phyloP scores from a whole-genome alignment of 2,329 filamentous ascomycete genomes.

The Dryadomyces quercivorus region DNA sequence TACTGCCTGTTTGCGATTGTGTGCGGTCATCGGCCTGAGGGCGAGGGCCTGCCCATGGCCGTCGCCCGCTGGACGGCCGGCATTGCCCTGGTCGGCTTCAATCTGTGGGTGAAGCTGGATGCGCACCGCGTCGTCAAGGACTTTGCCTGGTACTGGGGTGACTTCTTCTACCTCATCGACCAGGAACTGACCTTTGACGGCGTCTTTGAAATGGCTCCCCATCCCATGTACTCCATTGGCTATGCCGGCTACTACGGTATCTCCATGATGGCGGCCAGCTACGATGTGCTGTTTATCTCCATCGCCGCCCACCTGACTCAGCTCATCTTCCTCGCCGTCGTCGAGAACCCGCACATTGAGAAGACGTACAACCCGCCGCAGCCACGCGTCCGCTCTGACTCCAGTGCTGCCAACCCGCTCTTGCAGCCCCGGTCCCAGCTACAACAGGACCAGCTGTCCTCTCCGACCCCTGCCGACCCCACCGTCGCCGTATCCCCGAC shows the following conservation, averaged over 20 bases:
- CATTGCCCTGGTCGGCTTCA: constrained; percentile 74
- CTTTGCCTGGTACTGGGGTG: constrained; percentile 99
- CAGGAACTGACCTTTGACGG: constrained; percentile 97
- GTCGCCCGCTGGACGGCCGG: constrained; percentile 67
- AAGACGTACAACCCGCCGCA: constrained; percentile 91
- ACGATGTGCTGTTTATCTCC: constrained; percentile 93
- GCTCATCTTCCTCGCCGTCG: constrained; percentile 79
- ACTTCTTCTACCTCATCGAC: constrained; percentile 98
- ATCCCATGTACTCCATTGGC: constrained; percentile 97
- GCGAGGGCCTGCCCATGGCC: constrained; percentile 59
- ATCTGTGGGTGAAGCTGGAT: constrained; percentile 96
- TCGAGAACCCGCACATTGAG: constrained; percentile 97
- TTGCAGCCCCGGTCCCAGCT: constrained; percentile 2
- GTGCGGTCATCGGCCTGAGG: constrained; percentile 62
- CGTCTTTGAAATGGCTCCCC: constrained; percentile 97
- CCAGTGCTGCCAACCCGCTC: constrained; percentile 7
- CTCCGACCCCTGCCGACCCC: constrained; percentile 14
- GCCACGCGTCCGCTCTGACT: constrained; percentile 36
- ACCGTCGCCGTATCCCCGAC: constrained; percentile 30
- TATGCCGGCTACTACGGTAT: constrained; percentile 98
- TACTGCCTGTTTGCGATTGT: constrained; percentile 94
- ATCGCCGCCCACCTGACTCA: constrained; percentile 90
- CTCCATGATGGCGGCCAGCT: constrained; percentile 95
- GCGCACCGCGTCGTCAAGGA: constrained; percentile 97
- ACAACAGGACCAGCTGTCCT: constrained; percentile 8